A percentile compares a stretch with the other conserved stretches of the same genome.
phyloP scores from a whole-genome alignment of 2,329 filamentous ascomycete genomes.

The Didymella keratinophila region DNA sequence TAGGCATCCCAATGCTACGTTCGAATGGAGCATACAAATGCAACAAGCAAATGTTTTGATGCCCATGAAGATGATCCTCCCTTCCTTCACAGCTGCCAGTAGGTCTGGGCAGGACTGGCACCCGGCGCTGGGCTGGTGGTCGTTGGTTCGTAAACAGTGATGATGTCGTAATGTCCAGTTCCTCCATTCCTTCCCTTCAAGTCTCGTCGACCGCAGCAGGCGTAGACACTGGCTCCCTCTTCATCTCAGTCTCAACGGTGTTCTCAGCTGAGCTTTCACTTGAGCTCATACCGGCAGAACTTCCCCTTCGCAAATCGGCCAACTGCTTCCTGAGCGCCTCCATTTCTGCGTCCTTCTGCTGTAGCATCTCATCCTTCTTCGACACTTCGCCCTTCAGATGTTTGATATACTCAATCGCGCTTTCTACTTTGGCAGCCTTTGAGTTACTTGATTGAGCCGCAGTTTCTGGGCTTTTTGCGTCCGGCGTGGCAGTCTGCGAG shows the following conservation, averaged over 20 bases:
- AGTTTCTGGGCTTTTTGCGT: slow-evolving; percentile 48
- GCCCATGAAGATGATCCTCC: background rate
- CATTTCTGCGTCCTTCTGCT: slow-evolving; percentile 70
- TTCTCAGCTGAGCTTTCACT: background rate
- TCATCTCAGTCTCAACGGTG: slow-evolving; percentile 2
- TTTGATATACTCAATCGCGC: slow-evolving; percentile 95
- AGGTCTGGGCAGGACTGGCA: background rate
- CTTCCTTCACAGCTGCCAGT: background rate
- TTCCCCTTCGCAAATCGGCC: slow-evolving; percentile 37
- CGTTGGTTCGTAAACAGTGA: background rate
- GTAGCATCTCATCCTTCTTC: slow-evolving; percentile 69
- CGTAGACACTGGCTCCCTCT: slow-evolving; percentile 14
- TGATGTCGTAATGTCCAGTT: background rate
- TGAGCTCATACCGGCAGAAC: slow-evolving; percentile 19
- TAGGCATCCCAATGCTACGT: background rate
- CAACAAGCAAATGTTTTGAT: background rate
- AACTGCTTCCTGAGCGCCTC: slow-evolving; percentile 60
- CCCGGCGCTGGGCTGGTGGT: slow-evolving; percentile 1
- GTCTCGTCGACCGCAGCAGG: slow-evolving; percentile 16
- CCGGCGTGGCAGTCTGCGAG: slow-evolving; percentile 42
- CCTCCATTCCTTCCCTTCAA: background rate
- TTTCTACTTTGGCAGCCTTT: slow-evolving; percentile 97
- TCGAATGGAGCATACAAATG: slow-evolving; percentile 5
- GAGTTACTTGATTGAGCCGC: slow-evolving; percentile 61
- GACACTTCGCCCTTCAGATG: slow-evolving; percentile 77